phyloP scores from a whole-genome alignment of 2,329 filamentous ascomycete species.

The Monosporascus sp. region DNA sequence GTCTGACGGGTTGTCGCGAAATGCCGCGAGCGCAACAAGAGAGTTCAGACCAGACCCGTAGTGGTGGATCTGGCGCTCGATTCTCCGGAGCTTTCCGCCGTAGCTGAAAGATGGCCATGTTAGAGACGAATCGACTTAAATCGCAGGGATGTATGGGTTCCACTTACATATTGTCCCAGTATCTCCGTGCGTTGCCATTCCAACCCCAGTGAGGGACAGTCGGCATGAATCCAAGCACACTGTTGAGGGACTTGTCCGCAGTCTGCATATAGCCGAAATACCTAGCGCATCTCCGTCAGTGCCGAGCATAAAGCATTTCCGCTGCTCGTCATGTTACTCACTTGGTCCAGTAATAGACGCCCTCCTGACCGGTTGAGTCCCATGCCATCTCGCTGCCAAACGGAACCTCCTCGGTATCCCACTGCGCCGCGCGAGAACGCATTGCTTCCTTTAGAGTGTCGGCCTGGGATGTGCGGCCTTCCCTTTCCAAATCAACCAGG shows the following conservation, averaged over 20 bases:
- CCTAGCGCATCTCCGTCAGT: slow-evolving; percentile 11
- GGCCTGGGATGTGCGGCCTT: slow-evolving; percentile 36
- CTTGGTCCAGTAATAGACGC: slow-evolving; percentile 54
- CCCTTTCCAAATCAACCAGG: slow-evolving; percentile 43
- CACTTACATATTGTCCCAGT: slow-evolving; percentile 53
- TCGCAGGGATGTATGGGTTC: neutral
- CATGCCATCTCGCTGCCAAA: slow-evolving; percentile 58
- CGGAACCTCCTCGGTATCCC: slow-evolving; percentile 46
- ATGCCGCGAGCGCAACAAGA: slow-evolving; percentile 46
- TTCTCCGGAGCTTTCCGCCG: slow-evolving; percentile 34
- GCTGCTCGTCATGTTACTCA: slow-evolving; percentile 16
- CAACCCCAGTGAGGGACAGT: slow-evolving; percentile 57
- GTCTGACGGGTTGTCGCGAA: slow-evolving; percentile 39
- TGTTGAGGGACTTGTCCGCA: slow-evolving; percentile 43
- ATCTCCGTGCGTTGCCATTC: slow-evolving; percentile 55
- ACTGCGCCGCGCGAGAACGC: slow-evolving; percentile 41
- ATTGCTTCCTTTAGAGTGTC: slow-evolving; percentile 38
- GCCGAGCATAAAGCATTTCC: neutral
- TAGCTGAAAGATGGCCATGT: slow-evolving; percentile 23
- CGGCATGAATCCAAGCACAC: slow-evolving; percentile 51
- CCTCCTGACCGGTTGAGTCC: slow-evolving; percentile 58
- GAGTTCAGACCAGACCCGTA: slow-evolving; percentile 56
- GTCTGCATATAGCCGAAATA: slow-evolving; percentile 45
- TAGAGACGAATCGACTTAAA: neutral
- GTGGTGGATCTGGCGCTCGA: slow-evolving; percentile 52